Conservation (phyloP, 331 rosid genomes). For the Malus hybrid region DNA sequence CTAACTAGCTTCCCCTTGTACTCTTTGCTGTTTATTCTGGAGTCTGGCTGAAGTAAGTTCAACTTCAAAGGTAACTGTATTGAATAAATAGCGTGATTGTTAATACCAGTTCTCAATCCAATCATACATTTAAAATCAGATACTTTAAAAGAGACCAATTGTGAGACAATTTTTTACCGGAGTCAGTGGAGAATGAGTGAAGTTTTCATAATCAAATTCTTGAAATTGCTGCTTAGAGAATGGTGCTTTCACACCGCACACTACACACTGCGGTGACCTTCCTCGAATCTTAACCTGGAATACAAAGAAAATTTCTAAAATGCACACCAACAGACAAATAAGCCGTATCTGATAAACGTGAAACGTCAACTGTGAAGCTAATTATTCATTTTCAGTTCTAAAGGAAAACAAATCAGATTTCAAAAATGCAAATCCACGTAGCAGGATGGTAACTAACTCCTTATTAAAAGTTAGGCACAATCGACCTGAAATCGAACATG, state of each 20-base stretch:
- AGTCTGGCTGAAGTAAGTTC: slow-evolving; percentile 54
- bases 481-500: neutral
- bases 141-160: neutral
- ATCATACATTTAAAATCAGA: neutral
- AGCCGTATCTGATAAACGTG: neutral
- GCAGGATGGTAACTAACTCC: neutral
- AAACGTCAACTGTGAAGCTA: neutral
- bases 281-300: slow-evolving; percentile 90
- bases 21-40: slow-evolving; percentile 66
- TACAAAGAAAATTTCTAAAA: neutral
- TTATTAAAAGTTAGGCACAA: neutral
- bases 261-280: slow-evolving; percentile 64
- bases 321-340: neutral
- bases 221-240: slow-evolving; percentile 49
- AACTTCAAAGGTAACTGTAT: slow-evolving; percentile 71
- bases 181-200: slow-evolving; percentile 65
- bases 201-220: slow-evolving; percentile 80
- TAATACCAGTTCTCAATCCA: neutral
- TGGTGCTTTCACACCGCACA: slow-evolving; percentile 60
- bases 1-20: slow-evolving; percentile 41
- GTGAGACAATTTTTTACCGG: slow-evolving; percentile 40
- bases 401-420: neutral
- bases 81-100: neutral
- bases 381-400: neutral
- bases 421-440: neutral